phyloP scores from a whole-genome alignment of 176 grass and related monocot genomes.

The Poa annua region DNA sequence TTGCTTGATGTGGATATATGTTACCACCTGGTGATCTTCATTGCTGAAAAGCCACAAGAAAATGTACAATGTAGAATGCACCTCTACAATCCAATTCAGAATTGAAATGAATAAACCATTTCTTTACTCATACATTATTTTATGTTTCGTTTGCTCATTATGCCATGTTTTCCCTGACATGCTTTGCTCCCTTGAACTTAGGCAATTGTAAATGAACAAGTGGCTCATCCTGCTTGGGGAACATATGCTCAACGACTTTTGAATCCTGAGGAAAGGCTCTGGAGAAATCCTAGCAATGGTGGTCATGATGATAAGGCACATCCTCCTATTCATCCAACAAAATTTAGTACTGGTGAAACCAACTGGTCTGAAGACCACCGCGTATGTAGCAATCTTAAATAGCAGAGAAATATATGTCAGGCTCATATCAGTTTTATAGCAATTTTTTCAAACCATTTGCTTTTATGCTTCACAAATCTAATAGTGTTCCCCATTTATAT shows the following conservation, averaged over 20 bases:
- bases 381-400: conserved; percentile 46
- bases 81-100: not conserved
- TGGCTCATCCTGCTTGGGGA: conserved; percentile 77
- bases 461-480: conserved; percentile 27
- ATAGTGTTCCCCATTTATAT: conserved; percentile 17
- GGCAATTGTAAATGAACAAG: conserved; percentile 78
- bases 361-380: conserved; percentile 71
- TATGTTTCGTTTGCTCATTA: not conserved
- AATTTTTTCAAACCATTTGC: not conserved
- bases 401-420: conserved; percentile 27
- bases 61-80: conserved; percentile 22
- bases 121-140: conserved; percentile 24
- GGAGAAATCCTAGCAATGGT: conserved; percentile 95
- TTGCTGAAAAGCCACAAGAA: conserved; percentile 15
- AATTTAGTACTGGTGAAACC: conserved; percentile 68
- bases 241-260: conserved; percentile 78
- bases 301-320: conserved; percentile 97
- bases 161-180: conserved; percentile 38
- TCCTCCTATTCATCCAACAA: conserved; percentile 95
- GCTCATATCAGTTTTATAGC: not conserved
- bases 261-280: conserved; percentile 79
- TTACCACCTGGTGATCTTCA: conserved; percentile 18
- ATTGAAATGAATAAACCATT: not conserved
- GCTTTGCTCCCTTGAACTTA: conserved; percentile 42
- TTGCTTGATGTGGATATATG: conserved; percentile 16